These are phyloP conservation scores for Penicillium sp. DNA, from an alignment of 2,329 filamentous ascomycete species.

Conservation along the genomic window DNA sequence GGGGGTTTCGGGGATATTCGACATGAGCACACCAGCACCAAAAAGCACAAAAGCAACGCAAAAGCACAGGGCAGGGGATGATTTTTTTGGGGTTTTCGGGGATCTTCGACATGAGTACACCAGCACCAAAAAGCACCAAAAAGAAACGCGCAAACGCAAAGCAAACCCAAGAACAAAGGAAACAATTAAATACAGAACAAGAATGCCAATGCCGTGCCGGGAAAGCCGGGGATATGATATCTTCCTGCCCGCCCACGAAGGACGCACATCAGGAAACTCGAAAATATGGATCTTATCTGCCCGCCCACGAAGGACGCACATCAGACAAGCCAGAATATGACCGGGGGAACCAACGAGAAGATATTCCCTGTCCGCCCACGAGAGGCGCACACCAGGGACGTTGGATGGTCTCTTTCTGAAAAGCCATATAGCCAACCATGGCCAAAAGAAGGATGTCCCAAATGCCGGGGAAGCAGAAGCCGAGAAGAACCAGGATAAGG, in stretches of 20 bases:
- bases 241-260: neutral
- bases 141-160: neutral
- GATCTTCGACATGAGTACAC: neutral
- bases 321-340: neutral
- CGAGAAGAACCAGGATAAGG: neutral
- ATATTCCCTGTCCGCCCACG: neutral
- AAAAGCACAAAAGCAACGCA: neutral
- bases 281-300: neutral
- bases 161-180: constrained; percentile 13
- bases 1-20: neutral
- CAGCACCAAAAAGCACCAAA: neutral
- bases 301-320: neutral
- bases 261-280: neutral
- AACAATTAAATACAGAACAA: neutral
- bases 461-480: neutral
- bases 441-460: neutral
- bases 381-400: neutral
- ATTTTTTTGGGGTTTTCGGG: neutral
- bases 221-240: neutral
- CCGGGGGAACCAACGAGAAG: no score
- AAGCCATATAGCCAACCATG: neutral
- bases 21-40: neutral
- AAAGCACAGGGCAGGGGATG: neutral
- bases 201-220: neutral
- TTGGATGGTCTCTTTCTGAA: neutral